phyloP scores from a whole-genome alignment of 352 stramenopile genomes.

The Thraustochytrium sp. region DNA sequence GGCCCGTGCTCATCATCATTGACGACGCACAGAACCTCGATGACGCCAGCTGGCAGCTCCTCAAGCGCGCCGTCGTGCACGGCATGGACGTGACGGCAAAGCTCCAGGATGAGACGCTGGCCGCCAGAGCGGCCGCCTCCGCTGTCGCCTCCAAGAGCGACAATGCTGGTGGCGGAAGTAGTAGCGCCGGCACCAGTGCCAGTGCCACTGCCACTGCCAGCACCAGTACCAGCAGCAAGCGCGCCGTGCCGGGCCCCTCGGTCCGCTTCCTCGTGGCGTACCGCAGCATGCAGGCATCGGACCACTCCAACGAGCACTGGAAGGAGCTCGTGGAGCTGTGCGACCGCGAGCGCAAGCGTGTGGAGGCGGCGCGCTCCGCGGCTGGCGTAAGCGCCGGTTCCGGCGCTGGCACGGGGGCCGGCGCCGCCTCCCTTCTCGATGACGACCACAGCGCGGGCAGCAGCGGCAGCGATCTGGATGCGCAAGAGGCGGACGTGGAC shows the following conservation, averaged over 20 bases:
- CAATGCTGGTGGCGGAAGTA: neutral
- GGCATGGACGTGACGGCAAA: neutral
- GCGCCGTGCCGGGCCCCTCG: neutral
- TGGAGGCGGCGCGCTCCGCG: too few relatives aligned
- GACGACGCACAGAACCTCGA: constrained; percentile 20
- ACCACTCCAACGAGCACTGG: neutral
- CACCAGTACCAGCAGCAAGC: too few relatives aligned
- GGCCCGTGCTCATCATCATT: constrained; percentile 4
- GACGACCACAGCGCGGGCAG: too few relatives aligned
- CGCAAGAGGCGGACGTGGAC: too few relatives aligned
- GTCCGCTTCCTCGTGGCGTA: constrained; percentile 19
- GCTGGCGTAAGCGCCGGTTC: too few relatives aligned
- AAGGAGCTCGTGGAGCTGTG: neutral
- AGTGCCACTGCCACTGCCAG: neutral
- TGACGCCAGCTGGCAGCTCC: constrained; percentile 13
- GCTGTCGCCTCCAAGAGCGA: too few relatives aligned
- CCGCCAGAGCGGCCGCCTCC: neutral
- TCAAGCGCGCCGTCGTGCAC: neutral
- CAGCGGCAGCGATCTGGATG: too few relatives aligned
- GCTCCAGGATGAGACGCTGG: neutral
- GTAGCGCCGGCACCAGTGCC: too few relatives aligned
- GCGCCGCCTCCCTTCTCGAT: too few relatives aligned
- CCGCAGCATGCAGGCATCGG: neutral
- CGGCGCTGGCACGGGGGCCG: too few relatives aligned
- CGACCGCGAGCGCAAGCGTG: neutral